Evolutionary conservation across 768 basidiomycete genomes (phyloP), one percentile per base, ranked within the genome.

Genomic region (Amanita pallidorosea): DNA sequence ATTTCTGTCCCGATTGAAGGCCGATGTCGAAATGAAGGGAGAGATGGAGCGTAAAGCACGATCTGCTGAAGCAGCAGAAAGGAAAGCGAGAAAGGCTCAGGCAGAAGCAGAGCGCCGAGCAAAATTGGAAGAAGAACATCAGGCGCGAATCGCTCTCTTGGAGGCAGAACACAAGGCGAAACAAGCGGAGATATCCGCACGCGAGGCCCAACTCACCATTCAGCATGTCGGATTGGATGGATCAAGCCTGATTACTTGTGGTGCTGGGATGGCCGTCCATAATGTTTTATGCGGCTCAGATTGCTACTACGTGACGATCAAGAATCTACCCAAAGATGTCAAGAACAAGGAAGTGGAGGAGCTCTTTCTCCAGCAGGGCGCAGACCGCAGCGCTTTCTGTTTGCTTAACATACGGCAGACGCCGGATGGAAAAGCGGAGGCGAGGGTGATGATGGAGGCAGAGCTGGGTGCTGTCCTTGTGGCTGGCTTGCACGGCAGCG

Each of bases 231-330:
- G 78, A 13, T 65, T 66, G 17, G 73, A 71, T 6, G 15, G 25
- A 38, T 66, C 70, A n/a, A 72, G 69, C 40, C 62, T 80, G 37
- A 71, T 76, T 17, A 75, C 75, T 2, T 80, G 67, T 37, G 66
- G 66, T 25, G 71, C 76, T 2, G 80, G 80, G 5, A 58, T 77
- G 33, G 63, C 70, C n/a, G 63, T 82, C 35, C 61, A 61, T 35
- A 58, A 65, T 29, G 54, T 79, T 27, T 59, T 76, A 23, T 66
- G 72, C 15, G 78, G 76, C 4, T 80, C 77, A 54, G 76, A 82
- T 37, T 70, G 73, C 5, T 76, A 73, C 56, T 67, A 67, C 8
- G 59, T 82, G 22, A 70, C 60, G 1, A 61, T 82, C 42, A 66
- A 63, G 46, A 72, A 72, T 50, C 63, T 82, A 25, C 75, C 79